Conservation (phyloP, 164 flowering plant species). For the Magnolia kwangsiensis region DNA sequence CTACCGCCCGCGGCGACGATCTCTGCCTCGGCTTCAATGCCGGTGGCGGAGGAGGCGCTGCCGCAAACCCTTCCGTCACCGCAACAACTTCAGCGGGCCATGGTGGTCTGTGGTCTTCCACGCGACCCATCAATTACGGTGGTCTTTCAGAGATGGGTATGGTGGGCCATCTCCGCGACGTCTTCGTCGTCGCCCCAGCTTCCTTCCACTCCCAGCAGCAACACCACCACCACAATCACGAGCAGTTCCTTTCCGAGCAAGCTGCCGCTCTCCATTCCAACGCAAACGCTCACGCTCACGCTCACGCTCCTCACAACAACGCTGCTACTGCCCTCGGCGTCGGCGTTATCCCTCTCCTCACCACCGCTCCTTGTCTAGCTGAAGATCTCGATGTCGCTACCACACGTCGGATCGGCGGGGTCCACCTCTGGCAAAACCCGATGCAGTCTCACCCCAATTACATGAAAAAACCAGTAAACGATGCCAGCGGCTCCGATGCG, state of each 20-base stretch:
- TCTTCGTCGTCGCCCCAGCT: conserved; percentile 67
- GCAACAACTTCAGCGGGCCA: background rate
- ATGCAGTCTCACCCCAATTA: conserved; percentile 13
- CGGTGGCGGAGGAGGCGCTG: conserved; percentile 21
- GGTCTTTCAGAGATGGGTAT: conserved; percentile 62
- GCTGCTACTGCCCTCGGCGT: conserved; percentile 39
- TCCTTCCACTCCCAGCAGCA: conserved; percentile 35
- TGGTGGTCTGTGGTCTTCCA: conserved; percentile 17
- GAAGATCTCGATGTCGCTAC: background rate
- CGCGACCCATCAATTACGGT: conserved; percentile 42
- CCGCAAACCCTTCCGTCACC: background rate
- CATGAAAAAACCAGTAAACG: conserved; percentile 24
- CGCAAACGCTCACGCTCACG: conserved; percentile 18
- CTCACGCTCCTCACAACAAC: conserved; percentile 16
- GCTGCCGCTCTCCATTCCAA: conserved; percentile 15
- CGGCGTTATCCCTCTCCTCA: conserved; percentile 64
- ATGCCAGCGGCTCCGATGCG: background rate
- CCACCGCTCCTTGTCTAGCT: conserved; percentile 37
- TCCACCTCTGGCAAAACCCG: conserved; percentile 45
- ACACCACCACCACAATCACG: conserved; percentile 22
- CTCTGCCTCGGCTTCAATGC: conserved; percentile 86
- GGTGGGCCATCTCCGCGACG: conserved; percentile 57
- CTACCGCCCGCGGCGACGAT: conserved; percentile 56
- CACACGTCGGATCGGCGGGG: conserved; percentile 19
- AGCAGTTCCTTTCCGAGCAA: background rate